Evolutionary conservation across 2,329 filamentous ascomycete genomes (phyloP), one percentile per base, ranked within the genome.

Genomic region (Fonsecaea erecta): DNA sequence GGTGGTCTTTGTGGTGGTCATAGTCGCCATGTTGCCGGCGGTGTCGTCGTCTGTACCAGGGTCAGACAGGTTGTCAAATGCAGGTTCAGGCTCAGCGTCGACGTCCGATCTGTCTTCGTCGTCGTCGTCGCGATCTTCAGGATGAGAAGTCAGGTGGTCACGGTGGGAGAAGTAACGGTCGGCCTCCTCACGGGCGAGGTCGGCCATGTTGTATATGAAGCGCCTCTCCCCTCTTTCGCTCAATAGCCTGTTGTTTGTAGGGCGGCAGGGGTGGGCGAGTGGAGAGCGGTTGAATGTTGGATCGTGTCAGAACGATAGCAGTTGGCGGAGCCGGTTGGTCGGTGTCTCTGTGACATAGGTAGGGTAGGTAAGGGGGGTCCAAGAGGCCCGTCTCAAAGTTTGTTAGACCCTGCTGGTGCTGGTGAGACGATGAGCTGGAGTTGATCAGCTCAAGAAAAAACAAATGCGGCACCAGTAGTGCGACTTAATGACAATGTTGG

Each of bases 171-270:
- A 74, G 65, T 81, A 75, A 56, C 75, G 76, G 61, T 81, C 77
- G 71, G 80, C 79, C 75, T 82, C 80, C 73, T 81, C 80, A 72
- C 80, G 79, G 58, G 80, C 79, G 65, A 70, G 69, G 64, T 78
- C 68, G 18, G 71, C 77, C 78, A 80, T 80, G 51, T 24, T 55
- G 75, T 73, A 72, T 70, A 56, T 51, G 46, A 51, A 30, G n/a
- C 59, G 63, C 30, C 24, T 21, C 12, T 57, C 51, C 34, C 54
- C 54, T 48, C 43, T 9, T 48, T 48, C n/a, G 51, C 30, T 53
- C 51, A 53, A 30, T 53, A 18, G 51, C 11, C 51, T 30, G 51
- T 48, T 48, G 16, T 48, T 48, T 48, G 43, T 48, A 48, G 43
- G 43, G 43, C 43, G 43, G 43, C 43, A 48, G 43, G 43, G 43